Conservation (phyloP, 306 rosid species). For the Castanea mollissima region DNA sequence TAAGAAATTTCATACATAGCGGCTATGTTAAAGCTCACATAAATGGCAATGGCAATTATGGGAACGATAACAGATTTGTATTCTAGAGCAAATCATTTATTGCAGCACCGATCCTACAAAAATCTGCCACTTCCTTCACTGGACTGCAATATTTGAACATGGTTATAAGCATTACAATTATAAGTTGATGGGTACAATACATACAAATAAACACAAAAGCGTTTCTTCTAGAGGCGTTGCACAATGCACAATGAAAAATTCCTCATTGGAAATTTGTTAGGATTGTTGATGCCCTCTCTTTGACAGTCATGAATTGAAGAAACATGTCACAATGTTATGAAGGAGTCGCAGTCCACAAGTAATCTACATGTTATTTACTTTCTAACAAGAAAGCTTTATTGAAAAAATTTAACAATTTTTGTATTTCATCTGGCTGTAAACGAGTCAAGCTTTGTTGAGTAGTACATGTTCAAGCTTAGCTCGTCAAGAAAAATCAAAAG, state of each 20-base stretch:
- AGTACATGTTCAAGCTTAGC: no score
- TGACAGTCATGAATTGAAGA: not conserved
- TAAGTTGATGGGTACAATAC: not conserved
- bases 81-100: conserved; percentile 48
- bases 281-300: not conserved
- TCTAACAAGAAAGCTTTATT: not conserved
- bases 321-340: not conserved
- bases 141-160: conserved; percentile 45
- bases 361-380: not conserved
- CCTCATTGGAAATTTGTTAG: not conserved
- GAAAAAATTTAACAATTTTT: not conserved
- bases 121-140: conserved; percentile 76
- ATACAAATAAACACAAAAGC: not conserved
- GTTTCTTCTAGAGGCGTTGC: not conserved
- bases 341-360: not conserved
- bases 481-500: no score
- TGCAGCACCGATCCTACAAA: conserved; percentile 72
- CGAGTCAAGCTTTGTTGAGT: no score
- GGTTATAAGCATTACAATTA: conserved; percentile 10
- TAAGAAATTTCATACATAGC: no score
- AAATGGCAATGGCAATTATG: no score
- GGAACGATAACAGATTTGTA: no score
- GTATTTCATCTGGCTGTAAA: no score
- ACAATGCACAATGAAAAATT: not conserved
- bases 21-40: no score